These are phyloP conservation scores for Linum trigynum DNA, from an alignment of 345 rosid genomes.

Conservation along the genomic window DNA sequence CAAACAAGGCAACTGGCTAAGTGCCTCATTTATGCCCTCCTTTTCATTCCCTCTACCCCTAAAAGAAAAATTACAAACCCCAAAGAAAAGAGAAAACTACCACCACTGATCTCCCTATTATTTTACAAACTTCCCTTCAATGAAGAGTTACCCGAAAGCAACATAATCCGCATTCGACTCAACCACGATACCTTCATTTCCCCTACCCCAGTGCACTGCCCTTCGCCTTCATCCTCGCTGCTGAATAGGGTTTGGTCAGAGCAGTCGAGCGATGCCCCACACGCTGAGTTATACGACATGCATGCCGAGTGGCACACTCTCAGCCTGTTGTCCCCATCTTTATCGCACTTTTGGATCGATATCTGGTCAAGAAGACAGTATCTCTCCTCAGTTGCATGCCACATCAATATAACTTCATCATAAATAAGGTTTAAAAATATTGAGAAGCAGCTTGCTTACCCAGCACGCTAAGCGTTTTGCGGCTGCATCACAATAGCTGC, in stretches of 20 bases:
- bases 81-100: neutral
- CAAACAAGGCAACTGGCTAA: slow-evolving; percentile 4
- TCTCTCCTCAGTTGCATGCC: neutral
- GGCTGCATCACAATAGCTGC: slow-evolving; percentile 74
- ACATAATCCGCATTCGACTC: slow-evolving; percentile 32
- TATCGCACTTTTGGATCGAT: slow-evolving; percentile 92
- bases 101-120: slow-evolving; percentile 11
- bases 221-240: slow-evolving; percentile 58
- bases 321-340: slow-evolving; percentile 86
- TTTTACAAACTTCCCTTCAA: slow-evolving; percentile 18
- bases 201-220: slow-evolving; percentile 81
- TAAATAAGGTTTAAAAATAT: neutral
- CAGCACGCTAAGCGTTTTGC: slow-evolving; percentile 95
- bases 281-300: slow-evolving; percentile 74
- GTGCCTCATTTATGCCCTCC: slow-evolving; percentile 14
- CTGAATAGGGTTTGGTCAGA: slow-evolving; percentile 94
- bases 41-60: slow-evolving; percentile 13
- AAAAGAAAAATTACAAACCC: slow-evolving; percentile 8
- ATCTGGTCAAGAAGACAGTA: slow-evolving; percentile 37
- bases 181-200: slow-evolving; percentile 48
- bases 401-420: too few species aligned
- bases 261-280: slow-evolving; percentile 98
- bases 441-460: slow-evolving; percentile 33
- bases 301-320: slow-evolving; percentile 95
- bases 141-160: slow-evolving; percentile 25